Evolutionary conservation across 306 rosid species (phyloP).

Genomic region (Fragaria vesca): DNA sequence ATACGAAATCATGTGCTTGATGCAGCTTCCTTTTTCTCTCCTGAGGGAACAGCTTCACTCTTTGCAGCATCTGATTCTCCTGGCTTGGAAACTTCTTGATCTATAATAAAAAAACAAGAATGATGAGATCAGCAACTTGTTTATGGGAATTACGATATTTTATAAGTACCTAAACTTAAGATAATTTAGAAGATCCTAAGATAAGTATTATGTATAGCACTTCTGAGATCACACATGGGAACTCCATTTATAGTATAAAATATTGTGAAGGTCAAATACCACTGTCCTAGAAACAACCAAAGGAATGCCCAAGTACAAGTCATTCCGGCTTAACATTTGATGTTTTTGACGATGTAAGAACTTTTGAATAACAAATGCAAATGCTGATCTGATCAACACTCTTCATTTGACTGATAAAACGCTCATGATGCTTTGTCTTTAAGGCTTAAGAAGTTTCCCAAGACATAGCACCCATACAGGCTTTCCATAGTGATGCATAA

Average conservation of each 20-base stretch:
- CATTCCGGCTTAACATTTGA: not conserved
- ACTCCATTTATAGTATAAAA: not conserved
- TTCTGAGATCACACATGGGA: not conserved
- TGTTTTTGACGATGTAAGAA: not conserved
- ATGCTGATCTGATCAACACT: not conserved
- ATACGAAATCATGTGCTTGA: conserved; percentile 48
- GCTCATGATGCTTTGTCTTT: not conserved
- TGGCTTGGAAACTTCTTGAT: conserved; percentile 4
- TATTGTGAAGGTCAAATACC: not conserved
- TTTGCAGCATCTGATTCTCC: conserved; percentile 24
- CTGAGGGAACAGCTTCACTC: conserved; percentile 32
- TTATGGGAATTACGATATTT: too few species aligned
- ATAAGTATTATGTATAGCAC: not conserved
- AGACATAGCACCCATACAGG: not conserved
- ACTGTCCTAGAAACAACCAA: not conserved
- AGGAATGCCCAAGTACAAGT: not conserved
- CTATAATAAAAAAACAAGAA: not conserved
- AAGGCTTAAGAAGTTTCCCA: not conserved
- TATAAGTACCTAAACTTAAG: too few species aligned
- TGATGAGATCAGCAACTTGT: not conserved
- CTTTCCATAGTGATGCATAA: not conserved
- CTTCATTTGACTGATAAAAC: not conserved
- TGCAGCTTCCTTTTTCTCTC: conserved; percentile 60
- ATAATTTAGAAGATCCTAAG: too few species aligned
- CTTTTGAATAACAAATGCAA: not conserved